Evolutionary conservation across 2,329 filamentous ascomycete species (phyloP).

Genomic region (Paecilomyces variotii): DNA sequence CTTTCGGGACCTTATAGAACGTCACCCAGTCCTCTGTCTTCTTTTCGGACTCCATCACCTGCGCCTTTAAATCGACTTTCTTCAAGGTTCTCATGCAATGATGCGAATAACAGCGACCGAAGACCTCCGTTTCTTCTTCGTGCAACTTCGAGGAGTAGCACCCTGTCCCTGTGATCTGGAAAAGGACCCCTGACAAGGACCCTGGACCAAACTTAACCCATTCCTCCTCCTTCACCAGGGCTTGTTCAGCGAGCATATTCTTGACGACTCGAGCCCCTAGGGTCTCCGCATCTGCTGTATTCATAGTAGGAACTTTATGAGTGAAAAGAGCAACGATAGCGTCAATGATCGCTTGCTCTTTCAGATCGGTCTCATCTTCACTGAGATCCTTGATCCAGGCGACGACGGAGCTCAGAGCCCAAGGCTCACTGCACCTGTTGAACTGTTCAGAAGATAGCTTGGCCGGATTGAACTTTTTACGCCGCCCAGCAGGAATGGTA

Average conservation of each 20-base stretch:
- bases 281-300: conserved; percentile 89
- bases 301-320: conserved; percentile 95
- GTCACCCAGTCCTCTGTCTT: conserved; percentile 79
- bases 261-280: conserved; percentile 69
- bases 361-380: conserved; percentile 83
- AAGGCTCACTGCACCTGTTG: conserved; percentile 77
- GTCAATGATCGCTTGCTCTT: conserved; percentile 75
- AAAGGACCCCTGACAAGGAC: conserved; percentile 79
- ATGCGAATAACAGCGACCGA: conserved; percentile 81
- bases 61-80: conserved; percentile 79
- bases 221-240: conserved; percentile 82
- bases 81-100: conserved; percentile 91
- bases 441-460: conserved; percentile 78
- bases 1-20: conserved; percentile 76
- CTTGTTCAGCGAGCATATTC: conserved; percentile 70
- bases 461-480: conserved; percentile 74
- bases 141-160: conserved; percentile 87
- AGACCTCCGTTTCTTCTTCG: conserved; percentile 48
- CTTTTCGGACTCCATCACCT: conserved; percentile 59
- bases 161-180: conserved; percentile 82
- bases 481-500: conserved; percentile 67
- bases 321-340: conserved; percentile 85
- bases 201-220: conserved; percentile 90
- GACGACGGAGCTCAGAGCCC: conserved; percentile 84
- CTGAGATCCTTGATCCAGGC: conserved; percentile 82